Conservation (phyloP, 1,284 basidiomycete genomes). For the Coniophora puteana region DNA sequence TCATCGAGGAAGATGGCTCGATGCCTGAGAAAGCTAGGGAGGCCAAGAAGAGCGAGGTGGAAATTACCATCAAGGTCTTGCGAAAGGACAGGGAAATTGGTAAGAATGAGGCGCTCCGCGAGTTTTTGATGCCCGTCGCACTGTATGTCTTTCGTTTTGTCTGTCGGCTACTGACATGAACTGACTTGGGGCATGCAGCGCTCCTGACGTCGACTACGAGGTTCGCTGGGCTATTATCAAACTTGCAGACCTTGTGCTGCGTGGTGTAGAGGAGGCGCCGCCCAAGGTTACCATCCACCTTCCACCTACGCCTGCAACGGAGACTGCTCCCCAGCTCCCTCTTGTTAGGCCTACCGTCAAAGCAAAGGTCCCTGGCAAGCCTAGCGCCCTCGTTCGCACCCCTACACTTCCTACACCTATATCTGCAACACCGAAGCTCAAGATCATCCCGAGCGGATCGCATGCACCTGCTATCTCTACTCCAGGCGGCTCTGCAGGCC, state of each 20-base stretch:
- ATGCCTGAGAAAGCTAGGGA: conserved; percentile 68
- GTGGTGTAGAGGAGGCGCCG: conserved; percentile 77
- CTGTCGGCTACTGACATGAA: conserved; percentile 6
- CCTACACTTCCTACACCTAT: conserved; percentile 39
- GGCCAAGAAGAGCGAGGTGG: conserved; percentile 75
- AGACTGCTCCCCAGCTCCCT: conserved; percentile 51
- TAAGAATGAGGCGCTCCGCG: conserved; percentile 76
- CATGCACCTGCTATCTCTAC: conserved; percentile 19
- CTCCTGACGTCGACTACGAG: conserved; percentile 76
- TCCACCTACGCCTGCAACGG: conserved; percentile 71
- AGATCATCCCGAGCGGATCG: conserved; percentile 36
- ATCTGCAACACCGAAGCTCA: conserved; percentile 52
- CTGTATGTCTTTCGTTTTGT: conserved; percentile 47
- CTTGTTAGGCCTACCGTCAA: conserved; percentile 47
- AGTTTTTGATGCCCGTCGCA: conserved; percentile 77
- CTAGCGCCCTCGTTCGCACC: conserved; percentile 28
- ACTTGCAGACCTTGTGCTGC: conserved; percentile 86
- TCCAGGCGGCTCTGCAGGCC: conserved; percentile 21
- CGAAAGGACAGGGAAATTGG: conserved; percentile 84
- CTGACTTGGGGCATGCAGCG: conserved; percentile 38
- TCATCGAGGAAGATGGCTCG: conserved; percentile 85
- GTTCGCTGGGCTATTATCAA: conserved; percentile 92
- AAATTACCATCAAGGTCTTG: conserved; percentile 76
- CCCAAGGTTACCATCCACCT: conserved; percentile 86
- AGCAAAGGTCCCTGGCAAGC: conserved; percentile 40